Evolutionary conservation across 179 eudicot species (phyloP), one percentile per base, ranked within the genome.

Genomic region (Corrigiola litoralis): DNA sequence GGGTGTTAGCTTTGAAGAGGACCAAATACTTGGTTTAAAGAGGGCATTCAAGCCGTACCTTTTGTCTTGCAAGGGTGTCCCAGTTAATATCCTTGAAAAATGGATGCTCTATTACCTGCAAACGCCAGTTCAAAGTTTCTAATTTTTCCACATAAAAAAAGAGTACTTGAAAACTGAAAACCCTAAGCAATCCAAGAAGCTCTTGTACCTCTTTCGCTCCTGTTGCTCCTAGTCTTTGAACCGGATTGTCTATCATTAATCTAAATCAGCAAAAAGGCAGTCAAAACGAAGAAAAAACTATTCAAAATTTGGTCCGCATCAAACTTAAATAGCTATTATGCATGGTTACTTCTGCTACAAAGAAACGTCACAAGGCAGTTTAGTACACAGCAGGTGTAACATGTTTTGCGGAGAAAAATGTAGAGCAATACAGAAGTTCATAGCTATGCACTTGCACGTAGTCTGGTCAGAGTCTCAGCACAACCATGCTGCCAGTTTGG

Each of bases 11-110:
- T n/a, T n/a, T 32, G 37, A 8, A 37, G 2, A 38, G 51, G 29
- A 58, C n/a, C n/a, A n/a, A n/a, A n/a, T n/a, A n/a, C n/a, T n/a
- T n/a, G n/a, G n/a, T n/a, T n/a, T n/a, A n/a, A n/a, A n/a, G n/a
- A n/a, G 16, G 34, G 37, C 33, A 31, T 23, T 47, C 17, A 33
- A 71, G 45, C 34, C 24, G 63, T 63, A 92, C 99, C 99, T 95
- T 95, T 68, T 95, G 99, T 73, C 96, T 83, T 42, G 88, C 91
- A 61, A 94, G 96, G 33, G 95, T 94, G 69, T 82, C 92, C 97
- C 99, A 94, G 69, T 82, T 88, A 57, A 90, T 82, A 70, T 88
- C 81, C 84, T 77, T 83, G 68, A 94, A 90, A 67, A 88, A 94
- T 53, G 75, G 72, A 81, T 90, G 99, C 38, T 68, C 66, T 71